Percentiles rank a stretch among this genome's conserved stretches.
phyloP scores from a whole-genome alignment of 768 basidiomycete species.

The Amanita jacksonii region DNA sequence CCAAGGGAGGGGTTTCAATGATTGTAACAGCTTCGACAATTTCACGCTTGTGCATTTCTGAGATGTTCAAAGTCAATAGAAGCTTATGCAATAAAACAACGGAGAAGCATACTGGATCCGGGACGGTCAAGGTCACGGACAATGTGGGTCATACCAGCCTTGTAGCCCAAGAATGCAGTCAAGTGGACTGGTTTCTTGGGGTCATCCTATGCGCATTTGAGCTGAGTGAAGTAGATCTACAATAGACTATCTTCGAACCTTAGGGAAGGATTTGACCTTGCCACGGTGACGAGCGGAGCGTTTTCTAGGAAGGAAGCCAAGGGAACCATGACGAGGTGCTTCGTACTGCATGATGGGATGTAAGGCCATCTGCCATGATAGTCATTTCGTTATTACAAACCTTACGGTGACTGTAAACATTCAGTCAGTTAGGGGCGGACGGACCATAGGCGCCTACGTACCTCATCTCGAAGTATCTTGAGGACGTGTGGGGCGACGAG shows the following conservation, averaged over 20 bases:
- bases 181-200: conserved; percentile 98
- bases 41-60: conserved; percentile 99
- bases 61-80: conserved; percentile 1
- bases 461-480: conserved; percentile 56
- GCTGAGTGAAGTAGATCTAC: conserved; percentile 7
- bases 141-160: conserved; percentile 99
- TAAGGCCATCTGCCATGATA: conserved; percentile 9
- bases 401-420: conserved; percentile 70
- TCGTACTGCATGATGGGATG: conserved; percentile 57
- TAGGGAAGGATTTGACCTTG: conserved; percentile 99
- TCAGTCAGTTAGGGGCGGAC: neutral
- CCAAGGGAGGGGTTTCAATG: conserved; percentile 94
- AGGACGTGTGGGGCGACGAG: conserved; percentile 27
- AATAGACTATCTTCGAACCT: conserved; percentile 41
- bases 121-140: conserved; percentile 99
- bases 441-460: conserved; percentile 22
- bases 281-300: conserved; percentile 95
- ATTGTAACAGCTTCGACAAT: conserved; percentile 96
- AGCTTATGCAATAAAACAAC: neutral
- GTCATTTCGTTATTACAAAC: conserved; percentile 28
- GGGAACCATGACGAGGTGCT: conserved; percentile 96
- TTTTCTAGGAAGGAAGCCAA: conserved; percentile 96
- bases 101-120: conserved; percentile 87
- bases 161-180: conserved; percentile 98
- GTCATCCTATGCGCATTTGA: conserved; percentile 66